Evolutionary conservation across 2,329 filamentous ascomycete species (phyloP).

Genomic region (Pseudopyrenochaeta lycopersici): DNA sequence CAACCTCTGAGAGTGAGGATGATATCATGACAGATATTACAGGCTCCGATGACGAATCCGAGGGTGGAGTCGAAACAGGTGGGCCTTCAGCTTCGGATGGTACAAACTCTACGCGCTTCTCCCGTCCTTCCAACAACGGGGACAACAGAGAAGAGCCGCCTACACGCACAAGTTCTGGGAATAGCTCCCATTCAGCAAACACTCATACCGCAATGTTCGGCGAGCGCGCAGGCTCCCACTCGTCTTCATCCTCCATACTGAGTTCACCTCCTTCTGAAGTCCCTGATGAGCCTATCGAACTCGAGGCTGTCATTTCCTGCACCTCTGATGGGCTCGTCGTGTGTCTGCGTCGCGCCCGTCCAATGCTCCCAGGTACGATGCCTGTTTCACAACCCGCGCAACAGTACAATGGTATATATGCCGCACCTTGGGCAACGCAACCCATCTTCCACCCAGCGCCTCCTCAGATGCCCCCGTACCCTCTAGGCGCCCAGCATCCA

Average conservation of each 20-base stretch:
- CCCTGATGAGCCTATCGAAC: constrained; percentile 65
- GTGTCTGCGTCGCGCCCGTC: constrained; percentile 76
- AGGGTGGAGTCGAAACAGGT: constrained; percentile 56
- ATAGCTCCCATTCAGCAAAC: constrained; percentile 53
- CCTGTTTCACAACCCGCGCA: constrained; percentile 31
- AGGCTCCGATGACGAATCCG: constrained; percentile 58
- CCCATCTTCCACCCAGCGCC: constrained; percentile 63
- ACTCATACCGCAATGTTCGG: constrained; percentile 39
- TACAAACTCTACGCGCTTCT: constrained; percentile 28
- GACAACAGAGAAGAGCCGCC: constrained; percentile 27
- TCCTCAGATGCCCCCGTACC: constrained; percentile 46
- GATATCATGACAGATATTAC: constrained; percentile 59
- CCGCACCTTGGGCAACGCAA: constrained; percentile 79
- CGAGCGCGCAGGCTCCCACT: constrained; percentile 39
- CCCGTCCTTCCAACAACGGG: constrained; percentile 22
- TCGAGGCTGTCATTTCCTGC: constrained; percentile 91
- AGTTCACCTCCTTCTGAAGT: constrained; percentile 35
- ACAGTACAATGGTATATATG: constrained; percentile 68
- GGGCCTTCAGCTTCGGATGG: constrained; percentile 25
- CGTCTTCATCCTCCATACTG: constrained; percentile 34
- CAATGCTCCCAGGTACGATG: constrained; percentile 65
- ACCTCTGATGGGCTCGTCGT: constrained; percentile 89
- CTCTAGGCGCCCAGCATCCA: constrained; percentile 46
- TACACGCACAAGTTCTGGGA: constrained; percentile 56
- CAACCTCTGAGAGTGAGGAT: constrained; percentile 59